Base-by-base conservation (phyloP, 2,329 filamentous ascomycete genomes). In the Pseudogymnoascus sp. region DNA sequence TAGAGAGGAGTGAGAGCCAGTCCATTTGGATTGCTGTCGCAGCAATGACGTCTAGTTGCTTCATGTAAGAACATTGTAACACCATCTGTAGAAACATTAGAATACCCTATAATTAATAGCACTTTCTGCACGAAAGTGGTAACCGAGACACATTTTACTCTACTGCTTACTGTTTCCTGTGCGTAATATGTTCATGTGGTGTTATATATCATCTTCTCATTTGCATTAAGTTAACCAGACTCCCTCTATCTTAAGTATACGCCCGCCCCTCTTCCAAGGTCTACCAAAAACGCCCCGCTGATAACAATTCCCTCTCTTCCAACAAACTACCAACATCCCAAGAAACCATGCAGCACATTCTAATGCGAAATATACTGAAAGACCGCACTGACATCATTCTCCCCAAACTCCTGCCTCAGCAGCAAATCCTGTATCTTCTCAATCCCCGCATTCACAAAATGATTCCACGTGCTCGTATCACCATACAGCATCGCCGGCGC, bases 391-490 rank as follows among this genome's bases (percentile, higher is more conserved):
- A 99, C 91, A 70, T 90, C 89, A 22, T 80, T 77, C 73, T 93
- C 86, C 3, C 80, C 82, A 62, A 82, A 84, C 76, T 99, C 94
- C 74, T 97, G 94, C 66, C 93, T 82, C 57, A 99, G 77, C 70
- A 99, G 71, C 71, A 97, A 75, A 77, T 99, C 94, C 74, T 99
- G 93, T 62, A 99, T 99, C 63, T 83, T 82, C 65, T 84, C 82
- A 70, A 99, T 75, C 0, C 84, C 87, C 3, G 86, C 83, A 68
- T 96, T 97, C 43, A 88, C 83, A 75, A 97, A 96, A 74, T 99
- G 94, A 70, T 99, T 99, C 94, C 94, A 99, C n/a, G 91, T 93
- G 75, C 91, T 97, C 20, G 94, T 97, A 71, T 99, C 94, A 59
- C 94, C 94, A 71, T 99, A 99, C 63, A 99, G 77, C 87, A 97